phyloP scores from a whole-genome alignment of 257 asterid species.

The Mentha longifolia region DNA sequence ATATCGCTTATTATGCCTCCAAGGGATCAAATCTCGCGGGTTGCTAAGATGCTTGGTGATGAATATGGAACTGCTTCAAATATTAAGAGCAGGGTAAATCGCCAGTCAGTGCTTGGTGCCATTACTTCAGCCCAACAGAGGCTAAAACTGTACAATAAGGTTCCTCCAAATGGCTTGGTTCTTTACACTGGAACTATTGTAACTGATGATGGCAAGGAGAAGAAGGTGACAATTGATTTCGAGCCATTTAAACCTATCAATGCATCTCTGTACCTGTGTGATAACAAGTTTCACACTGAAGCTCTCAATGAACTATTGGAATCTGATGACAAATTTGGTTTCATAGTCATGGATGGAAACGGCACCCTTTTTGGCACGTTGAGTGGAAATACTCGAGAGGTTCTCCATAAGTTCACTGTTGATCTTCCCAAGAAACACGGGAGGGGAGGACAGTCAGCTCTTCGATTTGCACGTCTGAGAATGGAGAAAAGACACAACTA shows the following conservation, averaged over 20 bases:
- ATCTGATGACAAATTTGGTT: slow-evolving; percentile 43
- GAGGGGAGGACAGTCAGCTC: slow-evolving; percentile 45
- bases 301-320: slow-evolving; percentile 41
- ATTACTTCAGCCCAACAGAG: slow-evolving; percentile 49
- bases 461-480: slow-evolving; percentile 46
- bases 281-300: slow-evolving; percentile 45
- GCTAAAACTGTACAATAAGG: slow-evolving; percentile 46
- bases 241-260: slow-evolving; percentile 46
- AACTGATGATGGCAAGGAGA: slow-evolving; percentile 49
- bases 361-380: slow-evolving; percentile 46
- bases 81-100: slow-evolving; percentile 47
- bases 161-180: slow-evolving; percentile 45
- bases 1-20: slow-evolving; percentile 49
- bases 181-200: slow-evolving; percentile 48
- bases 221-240: slow-evolving; percentile 43
- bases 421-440: slow-evolving; percentile 48
- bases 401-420: slow-evolving; percentile 44
- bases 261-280: slow-evolving; percentile 44
- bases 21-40: slow-evolving; percentile 45
- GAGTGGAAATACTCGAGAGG: slow-evolving; percentile 43
- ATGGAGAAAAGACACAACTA: slow-evolving; percentile 48
- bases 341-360: slow-evolving; percentile 46
- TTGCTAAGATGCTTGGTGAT: slow-evolving; percentile 49
- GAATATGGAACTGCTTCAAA: slow-evolving; percentile 48
- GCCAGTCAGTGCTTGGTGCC: slow-evolving; percentile 47